Conservation (phyloP, 2,329 filamentous ascomycete genomes). For the Fusarium poae region DNA sequence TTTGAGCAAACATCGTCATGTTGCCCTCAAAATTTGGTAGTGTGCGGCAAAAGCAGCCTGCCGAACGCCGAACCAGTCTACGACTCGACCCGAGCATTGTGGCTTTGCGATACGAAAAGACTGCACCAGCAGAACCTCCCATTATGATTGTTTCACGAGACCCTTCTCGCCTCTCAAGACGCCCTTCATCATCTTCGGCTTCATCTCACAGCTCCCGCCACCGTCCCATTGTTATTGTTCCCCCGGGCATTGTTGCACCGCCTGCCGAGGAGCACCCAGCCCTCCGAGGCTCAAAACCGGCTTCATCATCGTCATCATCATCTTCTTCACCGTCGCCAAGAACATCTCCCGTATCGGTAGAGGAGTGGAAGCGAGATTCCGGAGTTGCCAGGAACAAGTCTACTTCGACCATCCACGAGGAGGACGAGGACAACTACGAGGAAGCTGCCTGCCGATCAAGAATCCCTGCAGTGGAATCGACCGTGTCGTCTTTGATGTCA, state of each 20-base stretch:
- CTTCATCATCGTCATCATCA: conserved; percentile 36
- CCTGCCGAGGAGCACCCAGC: conserved; percentile 67
- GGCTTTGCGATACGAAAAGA: conserved; percentile 72
- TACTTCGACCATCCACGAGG: conserved; percentile 55
- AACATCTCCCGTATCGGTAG: conserved; percentile 47
- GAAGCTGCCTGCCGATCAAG: conserved; percentile 32
- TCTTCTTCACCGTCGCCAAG: conserved; percentile 41
- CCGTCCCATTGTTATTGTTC: conserved; percentile 51
- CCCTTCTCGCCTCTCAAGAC: conserved; percentile 52
- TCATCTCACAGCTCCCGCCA: conserved; percentile 45
- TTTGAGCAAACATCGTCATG: conserved; percentile 44
- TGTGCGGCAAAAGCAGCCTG: conserved; percentile 58
- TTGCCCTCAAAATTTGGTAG: conserved; percentile 59
- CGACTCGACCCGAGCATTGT: conserved; percentile 65
- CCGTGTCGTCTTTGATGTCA: conserved; percentile 34
- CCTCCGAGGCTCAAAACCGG: conserved; percentile 54
- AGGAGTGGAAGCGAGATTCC: conserved; percentile 68
- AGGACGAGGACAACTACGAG: conserved; percentile 55
- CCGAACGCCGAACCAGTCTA: conserved; percentile 53
- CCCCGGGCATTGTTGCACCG: conserved; percentile 54
- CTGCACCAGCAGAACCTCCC: conserved; percentile 68
- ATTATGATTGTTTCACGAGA: conserved; percentile 64
- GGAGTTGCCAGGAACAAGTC: conserved; percentile 63
- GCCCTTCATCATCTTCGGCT: conserved; percentile 44
- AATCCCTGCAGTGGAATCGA: conserved; percentile 30